Evolutionary conservation across 164 flowering plant genomes (phyloP).

Genomic region (Umbellularia californica): DNA sequence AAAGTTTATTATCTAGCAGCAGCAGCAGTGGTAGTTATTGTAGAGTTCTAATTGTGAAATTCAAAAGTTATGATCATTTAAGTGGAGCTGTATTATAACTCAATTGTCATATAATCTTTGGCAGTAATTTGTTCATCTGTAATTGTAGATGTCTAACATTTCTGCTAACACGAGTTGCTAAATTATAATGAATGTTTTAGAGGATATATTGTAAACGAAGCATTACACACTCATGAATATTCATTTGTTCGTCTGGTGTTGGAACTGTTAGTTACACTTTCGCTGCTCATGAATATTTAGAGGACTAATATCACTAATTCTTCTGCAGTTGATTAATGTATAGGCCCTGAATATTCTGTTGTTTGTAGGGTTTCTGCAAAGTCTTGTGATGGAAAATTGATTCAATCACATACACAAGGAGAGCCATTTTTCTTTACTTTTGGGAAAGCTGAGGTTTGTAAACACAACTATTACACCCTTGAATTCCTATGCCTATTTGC

Average conservation of each 20-base stretch:
- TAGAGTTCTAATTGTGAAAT: neutral
- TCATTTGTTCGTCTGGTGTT: too few species aligned
- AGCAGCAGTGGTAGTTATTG: neutral
- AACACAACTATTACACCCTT: neutral
- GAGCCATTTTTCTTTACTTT: conserved; percentile 84
- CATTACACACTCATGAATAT: too few species aligned
- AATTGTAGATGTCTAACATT: neutral
- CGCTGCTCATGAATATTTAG: neutral
- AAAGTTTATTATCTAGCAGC: too few species aligned
- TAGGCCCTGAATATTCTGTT: conserved; percentile 4
- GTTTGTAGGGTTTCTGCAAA: conserved; percentile 73
- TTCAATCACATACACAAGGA: conserved; percentile 49
- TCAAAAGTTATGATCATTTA: too few species aligned
- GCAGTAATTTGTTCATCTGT: neutral
- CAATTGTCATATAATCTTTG: neutral
- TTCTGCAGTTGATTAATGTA: neutral
- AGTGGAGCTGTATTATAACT: neutral
- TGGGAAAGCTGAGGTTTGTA: conserved; percentile 85
- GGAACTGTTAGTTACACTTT: too few species aligned
- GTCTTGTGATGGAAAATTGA: conserved; percentile 58
- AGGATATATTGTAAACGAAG: too few species aligned
- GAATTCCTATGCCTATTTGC: neutral
- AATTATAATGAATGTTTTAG: too few species aligned
- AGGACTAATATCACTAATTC: neutral
- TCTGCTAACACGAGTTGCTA: neutral